Evolutionary conservation across 352 stramenopile species (phyloP).

Genomic region (Thalassiosira exigua): DNA sequence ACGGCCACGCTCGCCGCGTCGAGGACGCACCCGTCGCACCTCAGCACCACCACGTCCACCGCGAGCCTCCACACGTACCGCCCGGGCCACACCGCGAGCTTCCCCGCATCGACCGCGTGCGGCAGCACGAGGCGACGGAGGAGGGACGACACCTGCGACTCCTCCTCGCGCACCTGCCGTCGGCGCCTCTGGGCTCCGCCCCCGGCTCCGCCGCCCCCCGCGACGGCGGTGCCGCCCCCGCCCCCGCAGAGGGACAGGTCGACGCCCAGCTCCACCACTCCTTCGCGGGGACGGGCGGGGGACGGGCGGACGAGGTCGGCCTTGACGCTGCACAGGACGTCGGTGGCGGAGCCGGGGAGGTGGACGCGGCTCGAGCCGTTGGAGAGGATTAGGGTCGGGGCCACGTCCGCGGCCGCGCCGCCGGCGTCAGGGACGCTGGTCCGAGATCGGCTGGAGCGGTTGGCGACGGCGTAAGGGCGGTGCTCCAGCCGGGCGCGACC

Average conservation of each 20-base stretch:
- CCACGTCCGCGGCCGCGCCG: neutral
- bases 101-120: conserved; percentile 55
- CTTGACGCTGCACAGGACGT: conserved; percentile 75
- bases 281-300: conserved; percentile 42
- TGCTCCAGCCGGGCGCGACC: conserved; percentile 57
- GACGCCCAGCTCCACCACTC: conserved; percentile 71
- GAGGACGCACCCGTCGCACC: conserved; percentile 66
- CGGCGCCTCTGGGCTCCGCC: conserved; percentile 4
- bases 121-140: conserved; percentile 63
- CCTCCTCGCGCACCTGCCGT: conserved; percentile 25
- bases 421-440: neutral
- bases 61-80: conserved; percentile 73
- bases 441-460: neutral
- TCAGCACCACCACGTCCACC: conserved; percentile 66
- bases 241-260: conserved; percentile 52
- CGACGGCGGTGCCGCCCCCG: neutral
- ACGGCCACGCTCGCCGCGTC: conserved; percentile 65
- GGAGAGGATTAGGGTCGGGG: conserved; percentile 58
- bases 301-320: conserved; percentile 70
- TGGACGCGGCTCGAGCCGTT: conserved; percentile 72
- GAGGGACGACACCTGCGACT: conserved; percentile 61
- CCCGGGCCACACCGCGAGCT: conserved; percentile 61
- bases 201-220: neutral
- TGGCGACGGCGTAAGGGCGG: conserved; percentile 59
- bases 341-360: conserved; percentile 61